Evolutionary conservation across 148 eudicot species (phyloP).

Genomic region (Rhododendron molle): DNA sequence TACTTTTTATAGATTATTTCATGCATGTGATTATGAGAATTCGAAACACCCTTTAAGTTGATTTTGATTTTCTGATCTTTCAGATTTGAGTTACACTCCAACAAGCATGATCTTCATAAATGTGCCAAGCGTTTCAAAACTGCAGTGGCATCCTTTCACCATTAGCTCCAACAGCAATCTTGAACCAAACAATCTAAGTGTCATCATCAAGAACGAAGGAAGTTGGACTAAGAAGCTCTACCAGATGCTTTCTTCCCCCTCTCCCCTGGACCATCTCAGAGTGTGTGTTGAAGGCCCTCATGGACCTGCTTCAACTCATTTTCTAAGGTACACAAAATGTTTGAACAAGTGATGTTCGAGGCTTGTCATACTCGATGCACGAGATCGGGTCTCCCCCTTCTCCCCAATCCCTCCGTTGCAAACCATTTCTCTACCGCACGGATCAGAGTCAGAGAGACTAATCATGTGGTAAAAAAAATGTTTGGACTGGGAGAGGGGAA

Average conservation of each 20-base stretch:
- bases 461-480: not conserved
- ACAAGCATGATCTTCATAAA: constrained; percentile 49
- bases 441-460: not conserved
- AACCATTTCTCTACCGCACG: not conserved
- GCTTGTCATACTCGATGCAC: too few species aligned
- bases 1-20: too few species aligned
- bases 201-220: constrained; percentile 49
- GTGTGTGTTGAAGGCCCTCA: not conserved
- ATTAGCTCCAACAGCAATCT: constrained; percentile 37
- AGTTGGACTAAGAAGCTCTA: constrained; percentile 49
- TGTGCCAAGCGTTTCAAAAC: constrained; percentile 41
- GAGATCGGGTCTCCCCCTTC: too few species aligned
- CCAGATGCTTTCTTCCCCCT: constrained; percentile 22
- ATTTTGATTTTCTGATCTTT: not conserved
- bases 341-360: not conserved
- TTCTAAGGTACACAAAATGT: constrained; percentile 42
- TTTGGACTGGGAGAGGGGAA: not conserved
- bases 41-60: not conserved
- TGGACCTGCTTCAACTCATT: constrained; percentile 36
- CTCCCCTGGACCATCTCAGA: constrained; percentile 21
- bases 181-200: constrained; percentile 44
- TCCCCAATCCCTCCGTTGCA: too few species aligned
- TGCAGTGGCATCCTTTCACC: constrained; percentile 61
- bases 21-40: not conserved
- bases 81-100: constrained; percentile 41